phyloP scores from a whole-genome alignment of 371 early-diverging fungal species.

The Nematocida ironsii region DNA sequence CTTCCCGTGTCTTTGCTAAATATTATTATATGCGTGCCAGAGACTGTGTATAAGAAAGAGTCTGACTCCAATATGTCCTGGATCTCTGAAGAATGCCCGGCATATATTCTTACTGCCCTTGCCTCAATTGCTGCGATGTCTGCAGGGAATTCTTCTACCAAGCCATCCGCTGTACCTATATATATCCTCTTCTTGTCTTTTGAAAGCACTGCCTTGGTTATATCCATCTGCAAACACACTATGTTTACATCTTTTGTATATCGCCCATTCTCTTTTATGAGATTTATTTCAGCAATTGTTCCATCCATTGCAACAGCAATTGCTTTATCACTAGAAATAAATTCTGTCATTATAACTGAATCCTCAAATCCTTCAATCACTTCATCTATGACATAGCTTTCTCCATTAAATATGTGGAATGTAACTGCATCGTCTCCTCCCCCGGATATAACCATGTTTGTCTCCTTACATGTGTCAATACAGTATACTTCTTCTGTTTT shows the following conservation, averaged over 20 bases:
- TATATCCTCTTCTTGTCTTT: background rate
- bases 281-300: slow-evolving; percentile 6
- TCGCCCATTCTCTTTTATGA: slow-evolving; percentile 1
- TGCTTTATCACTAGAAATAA: slow-evolving; percentile 15
- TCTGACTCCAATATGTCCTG: slow-evolving; percentile 5
- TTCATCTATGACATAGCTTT: slow-evolving; percentile 28
- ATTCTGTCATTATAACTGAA: slow-evolving; percentile 30
- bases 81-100: slow-evolving; percentile 40
- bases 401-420: slow-evolving; percentile 5
- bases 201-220: slow-evolving; percentile 11
- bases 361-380: slow-evolving; percentile 56
- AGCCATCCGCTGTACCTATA: slow-evolving; percentile 19
- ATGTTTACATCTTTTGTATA: slow-evolving; percentile 17
- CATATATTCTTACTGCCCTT: background rate
- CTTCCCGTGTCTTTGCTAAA: slow-evolving; percentile 8
- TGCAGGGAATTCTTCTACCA: background rate
- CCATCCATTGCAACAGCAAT: slow-evolving; percentile 56
- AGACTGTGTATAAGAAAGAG: slow-evolving; percentile 10
- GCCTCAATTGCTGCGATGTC: background rate
- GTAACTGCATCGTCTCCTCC: slow-evolving; percentile 46
- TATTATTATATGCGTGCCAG: slow-evolving; percentile 21
- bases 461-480: slow-evolving; percentile 8
- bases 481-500: slow-evolving; percentile 52
- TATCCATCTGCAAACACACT: slow-evolving; percentile 7
- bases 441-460: slow-evolving; percentile 44